A percentile compares a stretch with the other conserved stretches of the same genome.
Conservation (phyloP, 345 rosid genomes). For the Salix viminalis region DNA sequence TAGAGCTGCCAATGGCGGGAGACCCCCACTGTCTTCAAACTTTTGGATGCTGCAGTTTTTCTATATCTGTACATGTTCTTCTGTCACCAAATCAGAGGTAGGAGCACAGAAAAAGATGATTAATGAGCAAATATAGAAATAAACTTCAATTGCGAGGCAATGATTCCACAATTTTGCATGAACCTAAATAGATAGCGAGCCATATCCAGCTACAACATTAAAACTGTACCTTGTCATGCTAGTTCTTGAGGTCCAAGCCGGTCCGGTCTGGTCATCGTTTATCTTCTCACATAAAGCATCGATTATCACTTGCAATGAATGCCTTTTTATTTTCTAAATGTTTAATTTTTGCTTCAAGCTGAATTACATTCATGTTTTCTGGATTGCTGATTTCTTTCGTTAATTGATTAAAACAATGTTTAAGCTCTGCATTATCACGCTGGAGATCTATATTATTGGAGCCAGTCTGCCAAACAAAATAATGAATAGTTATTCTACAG, state of each 20-base stretch:
- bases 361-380: not conserved
- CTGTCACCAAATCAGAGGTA: not conserved
- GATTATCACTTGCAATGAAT: not conserved
- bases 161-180: not conserved
- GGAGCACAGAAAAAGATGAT: no score
- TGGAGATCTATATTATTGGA: not conserved
- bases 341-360: not conserved
- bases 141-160: not conserved
- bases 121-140: no score
- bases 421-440: not conserved
- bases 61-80: not conserved
- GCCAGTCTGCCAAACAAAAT: not conserved
- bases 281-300: not conserved
- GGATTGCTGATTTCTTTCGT: not conserved
- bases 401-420: not conserved
- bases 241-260: not conserved
- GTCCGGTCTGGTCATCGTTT: not conserved
- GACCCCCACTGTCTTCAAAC: not conserved
- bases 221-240: not conserved
- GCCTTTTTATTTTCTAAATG: not conserved
- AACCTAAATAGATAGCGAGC: not conserved
- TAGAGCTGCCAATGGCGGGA: not conserved
- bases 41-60: no score
- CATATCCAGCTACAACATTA: not conserved
- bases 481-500: not conserved